Conservation (phyloP, 225 moss, liverwort and hornwort species). For the Pseudisothecium myosuroides region DNA sequence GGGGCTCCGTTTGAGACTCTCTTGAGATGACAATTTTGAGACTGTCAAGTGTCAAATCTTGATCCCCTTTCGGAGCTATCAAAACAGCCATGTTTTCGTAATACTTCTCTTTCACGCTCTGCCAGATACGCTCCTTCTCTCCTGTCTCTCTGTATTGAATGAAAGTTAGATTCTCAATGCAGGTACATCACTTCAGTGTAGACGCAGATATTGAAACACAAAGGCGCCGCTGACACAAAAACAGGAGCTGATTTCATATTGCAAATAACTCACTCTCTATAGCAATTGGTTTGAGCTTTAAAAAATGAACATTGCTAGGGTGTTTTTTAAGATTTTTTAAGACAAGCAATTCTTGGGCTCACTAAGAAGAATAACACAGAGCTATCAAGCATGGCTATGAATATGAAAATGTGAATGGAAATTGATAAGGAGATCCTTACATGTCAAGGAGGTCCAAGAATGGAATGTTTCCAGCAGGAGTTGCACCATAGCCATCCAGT, state of each 20-base stretch:
- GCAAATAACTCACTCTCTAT: background rate
- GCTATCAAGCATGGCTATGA: background rate
- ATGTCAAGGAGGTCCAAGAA: conserved; percentile 82
- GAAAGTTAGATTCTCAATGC: background rate
- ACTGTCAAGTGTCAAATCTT: conserved; percentile 53
- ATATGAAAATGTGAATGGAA: background rate
- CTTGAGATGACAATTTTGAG: conserved; percentile 75
- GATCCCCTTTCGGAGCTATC: conserved; percentile 71
- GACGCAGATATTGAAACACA: background rate
- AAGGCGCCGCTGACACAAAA: background rate
- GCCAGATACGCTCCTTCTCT: conserved; percentile 77
- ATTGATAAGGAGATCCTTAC: conserved; percentile 24
- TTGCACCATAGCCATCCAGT: conserved; percentile 87
- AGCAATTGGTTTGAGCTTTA: background rate
- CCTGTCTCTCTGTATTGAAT: conserved; percentile 59
- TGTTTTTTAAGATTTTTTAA: background rate
- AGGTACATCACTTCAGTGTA: background rate
- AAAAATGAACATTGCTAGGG: background rate
- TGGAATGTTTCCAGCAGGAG: conserved; percentile 85
- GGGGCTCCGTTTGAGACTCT: conserved; percentile 87
- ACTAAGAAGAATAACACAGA: background rate
- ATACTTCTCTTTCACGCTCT: conserved; percentile 76
- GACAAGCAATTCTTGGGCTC: background rate
- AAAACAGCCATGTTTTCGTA: conserved; percentile 74
- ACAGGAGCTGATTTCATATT: background rate